Percentiles rank a stretch among this genome's conserved stretches.
These are phyloP conservation scores for Mortierella antarctica DNA, from an alignment of 192 early-diverging fungal species.

Conservation along the genomic window DNA sequence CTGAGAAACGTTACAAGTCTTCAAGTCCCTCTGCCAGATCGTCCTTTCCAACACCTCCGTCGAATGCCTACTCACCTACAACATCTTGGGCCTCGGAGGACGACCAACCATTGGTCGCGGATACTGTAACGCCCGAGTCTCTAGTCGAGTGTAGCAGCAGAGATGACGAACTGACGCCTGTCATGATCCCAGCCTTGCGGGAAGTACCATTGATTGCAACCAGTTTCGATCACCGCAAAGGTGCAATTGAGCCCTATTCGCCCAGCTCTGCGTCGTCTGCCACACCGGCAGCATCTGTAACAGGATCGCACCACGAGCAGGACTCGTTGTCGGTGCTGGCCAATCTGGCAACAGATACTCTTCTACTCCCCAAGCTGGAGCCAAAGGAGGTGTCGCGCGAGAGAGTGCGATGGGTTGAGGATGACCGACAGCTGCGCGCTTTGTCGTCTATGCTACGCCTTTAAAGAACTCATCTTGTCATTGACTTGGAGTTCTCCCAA, in stretches of 20 bases:
- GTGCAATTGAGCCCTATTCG: slow-evolving; percentile 8
- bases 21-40: slow-evolving; percentile 30
- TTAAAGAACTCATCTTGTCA: neutral
- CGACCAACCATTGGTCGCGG: slow-evolving; percentile 33
- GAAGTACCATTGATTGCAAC: slow-evolving; percentile 27
- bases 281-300: neutral
- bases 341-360: slow-evolving; percentile 40
- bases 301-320: slow-evolving; percentile 21
- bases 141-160: slow-evolving; percentile 1
- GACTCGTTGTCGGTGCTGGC: slow-evolving; percentile 49
- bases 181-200: slow-evolving; percentile 37
- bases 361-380: slow-evolving; percentile 45
- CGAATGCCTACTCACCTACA: slow-evolving; percentile 36
- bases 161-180: slow-evolving; percentile 13
- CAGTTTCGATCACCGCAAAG: slow-evolving; percentile 32
- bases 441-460: slow-evolving; percentile 50
- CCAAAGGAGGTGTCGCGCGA: slow-evolving; percentile 41
- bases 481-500: neutral
- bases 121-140: slow-evolving; percentile 23
- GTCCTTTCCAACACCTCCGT: slow-evolving; percentile 37
- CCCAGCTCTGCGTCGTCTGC: neutral
- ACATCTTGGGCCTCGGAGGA: slow-evolving; percentile 50
- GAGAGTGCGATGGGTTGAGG: slow-evolving; percentile 50
- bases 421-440: slow-evolving; percentile 45
- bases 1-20: slow-evolving; percentile 36